Evolutionary conservation across 345 rosid genomes (phyloP).

Genomic region (Linum tenue): DNA sequence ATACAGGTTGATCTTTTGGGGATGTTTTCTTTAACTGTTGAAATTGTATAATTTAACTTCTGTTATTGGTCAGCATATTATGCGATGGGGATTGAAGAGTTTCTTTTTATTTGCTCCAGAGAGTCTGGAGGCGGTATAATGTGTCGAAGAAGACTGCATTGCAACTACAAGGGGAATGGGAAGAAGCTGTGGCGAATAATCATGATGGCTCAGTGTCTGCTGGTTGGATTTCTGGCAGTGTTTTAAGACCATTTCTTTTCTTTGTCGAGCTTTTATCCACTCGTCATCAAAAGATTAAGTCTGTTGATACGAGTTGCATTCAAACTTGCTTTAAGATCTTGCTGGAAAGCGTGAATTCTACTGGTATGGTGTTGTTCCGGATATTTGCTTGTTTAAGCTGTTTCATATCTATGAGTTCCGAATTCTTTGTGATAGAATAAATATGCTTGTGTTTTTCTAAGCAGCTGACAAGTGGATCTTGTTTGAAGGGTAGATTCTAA

Average conservation of each 20-base stretch:
- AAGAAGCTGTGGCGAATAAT: constrained; percentile 25
- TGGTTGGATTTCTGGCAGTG: constrained; percentile 51
- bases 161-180: constrained; percentile 65
- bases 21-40: neutral
- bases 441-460: neutral
- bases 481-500: constrained; percentile 44
- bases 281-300: constrained; percentile 30
- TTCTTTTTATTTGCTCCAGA: constrained; percentile 32
- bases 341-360: constrained; percentile 64
- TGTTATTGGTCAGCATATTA: neutral
- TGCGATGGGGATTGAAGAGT: constrained; percentile 5
- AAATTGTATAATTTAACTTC: too few relatives aligned
- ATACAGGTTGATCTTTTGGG: constrained; percentile 45
- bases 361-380: constrained; percentile 33
- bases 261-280: constrained; percentile 40
- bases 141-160: constrained; percentile 49
- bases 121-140: constrained; percentile 65
- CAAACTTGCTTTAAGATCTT: constrained; percentile 60
- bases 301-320: constrained; percentile 45
- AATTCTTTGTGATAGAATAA: neutral
- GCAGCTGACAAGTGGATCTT: constrained; percentile 13
- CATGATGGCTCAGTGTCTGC: constrained; percentile 30
- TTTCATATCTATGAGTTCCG: neutral
- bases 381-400: constrained; percentile 1
- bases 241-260: constrained; percentile 71